Percentiles rank a stretch among this genome's conserved stretches.
phyloP scores from a whole-genome alignment of 345 rosid species.

The Euphorbia peplus region DNA sequence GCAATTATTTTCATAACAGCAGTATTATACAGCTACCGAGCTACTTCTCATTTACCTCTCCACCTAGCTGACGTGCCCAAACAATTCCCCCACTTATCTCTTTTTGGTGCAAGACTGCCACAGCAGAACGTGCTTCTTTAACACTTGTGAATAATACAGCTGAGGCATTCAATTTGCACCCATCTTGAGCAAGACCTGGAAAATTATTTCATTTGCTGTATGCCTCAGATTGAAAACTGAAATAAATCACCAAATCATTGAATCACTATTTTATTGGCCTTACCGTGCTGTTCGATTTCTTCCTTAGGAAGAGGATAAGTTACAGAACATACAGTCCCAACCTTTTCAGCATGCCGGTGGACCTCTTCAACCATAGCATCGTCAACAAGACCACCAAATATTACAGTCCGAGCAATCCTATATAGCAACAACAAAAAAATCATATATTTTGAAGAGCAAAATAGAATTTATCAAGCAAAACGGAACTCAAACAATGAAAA shows the following conservation, averaged over 20 bases:
- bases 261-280: conserved; percentile 9
- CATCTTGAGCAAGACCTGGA: conserved; percentile 85
- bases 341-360: conserved; percentile 56
- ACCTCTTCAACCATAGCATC: conserved; percentile 68
- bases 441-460: not conserved
- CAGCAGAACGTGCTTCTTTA: conserved; percentile 67
- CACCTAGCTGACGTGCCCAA: conserved; percentile 98
- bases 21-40: not conserved
- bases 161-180: conserved; percentile 83
- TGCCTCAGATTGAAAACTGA: conserved; percentile 14
- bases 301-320: conserved; percentile 75
- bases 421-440: conserved; percentile 22
- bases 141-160: conserved; percentile 82
- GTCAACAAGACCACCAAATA: conserved; percentile 77
- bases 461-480: conserved; percentile 1
- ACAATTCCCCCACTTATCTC: conserved; percentile 56
- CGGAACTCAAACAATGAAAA: not conserved
- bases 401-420: conserved; percentile 90
- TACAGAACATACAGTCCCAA: conserved; percentile 72
- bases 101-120: conserved; percentile 61
- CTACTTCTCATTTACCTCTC: conserved; percentile 61
- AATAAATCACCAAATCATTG: not conserved
- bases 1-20: conserved; percentile 5
- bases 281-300: conserved; percentile 73
- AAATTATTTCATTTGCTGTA: conserved; percentile 12